phyloP scores from a whole-genome alignment of 176 grass and related monocot genomes.

The Carex scoparia region DNA sequence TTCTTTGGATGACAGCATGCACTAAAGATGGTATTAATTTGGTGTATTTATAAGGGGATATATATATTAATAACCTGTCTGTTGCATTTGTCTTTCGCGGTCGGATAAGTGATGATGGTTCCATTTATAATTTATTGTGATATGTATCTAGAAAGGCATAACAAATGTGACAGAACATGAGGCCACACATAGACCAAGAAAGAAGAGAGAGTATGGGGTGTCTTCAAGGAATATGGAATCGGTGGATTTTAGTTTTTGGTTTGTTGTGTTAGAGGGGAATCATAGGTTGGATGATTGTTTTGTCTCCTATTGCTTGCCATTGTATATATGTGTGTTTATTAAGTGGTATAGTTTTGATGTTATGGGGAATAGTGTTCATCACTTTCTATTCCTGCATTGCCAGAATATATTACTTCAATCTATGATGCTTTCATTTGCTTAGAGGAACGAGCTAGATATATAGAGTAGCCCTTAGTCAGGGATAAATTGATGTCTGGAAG shows the following conservation, averaged over 20 bases:
- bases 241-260: slow-evolving; percentile 47
- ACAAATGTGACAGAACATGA: slow-evolving; percentile 10
- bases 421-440: neutral
- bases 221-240: slow-evolving; percentile 26
- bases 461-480: neutral
- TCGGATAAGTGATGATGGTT: slow-evolving; percentile 45
- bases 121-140: slow-evolving; percentile 21
- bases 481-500: neutral
- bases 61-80: neutral
- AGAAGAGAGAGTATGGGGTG: slow-evolving; percentile 37
- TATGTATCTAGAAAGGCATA: slow-evolving; percentile 17
- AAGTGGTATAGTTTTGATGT: neutral
- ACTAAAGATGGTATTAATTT: neutral
- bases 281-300: slow-evolving; percentile 47
- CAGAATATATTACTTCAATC: neutral
- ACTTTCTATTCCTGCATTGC: slow-evolving; percentile 16
- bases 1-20: neutral
- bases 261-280: slow-evolving; percentile 41
- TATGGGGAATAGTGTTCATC: neutral
- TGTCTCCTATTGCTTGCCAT: slow-evolving; percentile 27
- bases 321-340: slow-evolving; percentile 11
- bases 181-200: slow-evolving; percentile 46
- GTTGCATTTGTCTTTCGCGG: slow-evolving; percentile 45
- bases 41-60: slow-evolving; percentile 20
- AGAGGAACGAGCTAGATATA: neutral